These are phyloP conservation scores for Lagerstroemia speciosa DNA, from an alignment of 345 rosid species.

Conservation along the genomic window DNA sequence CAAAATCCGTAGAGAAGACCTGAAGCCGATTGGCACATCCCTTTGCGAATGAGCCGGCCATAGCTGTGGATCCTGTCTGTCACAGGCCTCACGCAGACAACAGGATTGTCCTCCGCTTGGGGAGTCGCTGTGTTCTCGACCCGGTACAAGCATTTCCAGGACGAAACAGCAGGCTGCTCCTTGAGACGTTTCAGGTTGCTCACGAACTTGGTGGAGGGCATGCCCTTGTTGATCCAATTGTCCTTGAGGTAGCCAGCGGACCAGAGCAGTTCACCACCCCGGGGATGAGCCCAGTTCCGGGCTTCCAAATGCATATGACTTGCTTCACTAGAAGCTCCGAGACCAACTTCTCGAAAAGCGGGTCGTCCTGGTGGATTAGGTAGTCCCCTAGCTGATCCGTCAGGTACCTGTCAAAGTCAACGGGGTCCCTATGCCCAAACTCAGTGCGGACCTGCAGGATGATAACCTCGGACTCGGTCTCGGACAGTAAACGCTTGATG, in stretches of 20 bases:
- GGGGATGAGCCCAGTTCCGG: constrained; percentile 66
- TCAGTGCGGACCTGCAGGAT: constrained; percentile 86
- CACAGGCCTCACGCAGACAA: constrained; percentile 76
- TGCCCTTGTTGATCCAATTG: constrained; percentile 85
- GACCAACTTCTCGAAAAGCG: constrained; percentile 53
- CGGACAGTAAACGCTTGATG: constrained; percentile 63
- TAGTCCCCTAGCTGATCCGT: constrained; percentile 58
- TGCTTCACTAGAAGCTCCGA: constrained; percentile 66
- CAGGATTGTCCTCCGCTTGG: constrained; percentile 74
- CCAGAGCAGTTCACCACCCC: constrained; percentile 67
- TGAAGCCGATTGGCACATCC: constrained; percentile 65
- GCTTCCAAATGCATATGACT: constrained; percentile 85
- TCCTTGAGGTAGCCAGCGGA: constrained; percentile 65
- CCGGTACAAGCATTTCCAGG: constrained; percentile 61
- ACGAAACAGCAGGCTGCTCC: constrained; percentile 46
- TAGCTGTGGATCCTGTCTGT: constrained; percentile 58
- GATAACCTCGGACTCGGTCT: constrained; percentile 73
- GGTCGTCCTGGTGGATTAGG: constrained; percentile 70
- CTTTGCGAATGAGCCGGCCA: constrained; percentile 57
- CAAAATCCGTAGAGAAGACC: constrained; percentile 81
- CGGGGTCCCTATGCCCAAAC: constrained; percentile 76
- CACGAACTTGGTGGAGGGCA: constrained; percentile 81
- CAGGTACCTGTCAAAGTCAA: constrained; percentile 65
- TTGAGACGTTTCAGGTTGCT: constrained; percentile 64
- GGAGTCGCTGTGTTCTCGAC: constrained; percentile 93